Evolutionary conservation across 2,329 filamentous ascomycete species (phyloP).

Genomic region (Aspergillus sp.): DNA sequence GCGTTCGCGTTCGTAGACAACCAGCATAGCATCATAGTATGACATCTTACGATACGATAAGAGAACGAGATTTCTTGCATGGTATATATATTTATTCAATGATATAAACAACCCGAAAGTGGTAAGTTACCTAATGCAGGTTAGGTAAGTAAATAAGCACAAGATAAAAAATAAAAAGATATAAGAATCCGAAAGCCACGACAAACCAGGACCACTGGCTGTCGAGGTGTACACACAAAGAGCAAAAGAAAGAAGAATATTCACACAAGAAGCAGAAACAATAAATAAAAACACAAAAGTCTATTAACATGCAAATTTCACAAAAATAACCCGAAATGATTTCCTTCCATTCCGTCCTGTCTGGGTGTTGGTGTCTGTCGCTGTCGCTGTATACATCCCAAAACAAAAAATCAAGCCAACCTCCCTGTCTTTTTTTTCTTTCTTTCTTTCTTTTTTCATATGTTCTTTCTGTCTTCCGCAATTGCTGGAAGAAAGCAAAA

Average conservation of each 20-base stretch:
- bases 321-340: constrained; percentile 3
- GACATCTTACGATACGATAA: background rate
- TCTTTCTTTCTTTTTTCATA: background rate
- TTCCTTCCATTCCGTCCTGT: constrained; percentile 6
- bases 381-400: constrained; percentile 5
- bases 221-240: background rate
- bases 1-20: background rate
- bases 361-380: background rate
- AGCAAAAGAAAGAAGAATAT: background rate
- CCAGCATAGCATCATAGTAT: background rate
- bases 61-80: background rate
- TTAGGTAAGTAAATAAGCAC: background rate
- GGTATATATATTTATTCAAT: background rate
- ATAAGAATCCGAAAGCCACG: background rate
- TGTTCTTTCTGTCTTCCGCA: background rate
- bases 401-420: background rate
- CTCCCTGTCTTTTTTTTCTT: background rate
- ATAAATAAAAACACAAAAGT: constrained; percentile 1
- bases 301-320: background rate
- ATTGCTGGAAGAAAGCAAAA: background rate
- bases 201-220: background rate
- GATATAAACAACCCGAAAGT: background rate
- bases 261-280: constrained; percentile 1
- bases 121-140: background rate
- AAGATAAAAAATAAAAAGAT: background rate